phyloP scores from a whole-genome alignment of 208 protist species.

The Acanthamoeba castellanii region DNA sequence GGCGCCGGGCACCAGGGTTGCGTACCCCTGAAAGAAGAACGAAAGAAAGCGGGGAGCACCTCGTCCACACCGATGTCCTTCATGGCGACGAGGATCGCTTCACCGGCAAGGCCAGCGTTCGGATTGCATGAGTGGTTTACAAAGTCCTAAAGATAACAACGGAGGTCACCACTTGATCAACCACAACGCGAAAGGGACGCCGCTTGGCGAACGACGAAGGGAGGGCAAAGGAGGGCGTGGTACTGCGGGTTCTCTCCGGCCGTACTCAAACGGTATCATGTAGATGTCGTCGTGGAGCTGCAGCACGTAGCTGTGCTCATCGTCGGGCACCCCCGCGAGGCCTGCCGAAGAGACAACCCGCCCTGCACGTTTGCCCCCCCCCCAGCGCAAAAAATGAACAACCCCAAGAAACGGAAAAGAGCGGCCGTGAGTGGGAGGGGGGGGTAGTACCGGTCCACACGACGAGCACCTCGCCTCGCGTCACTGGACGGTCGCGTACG shows the following conservation, averaged over 20 bases:
- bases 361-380: background rate
- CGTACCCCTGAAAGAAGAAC: background rate
- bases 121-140: slow-evolving; percentile 67
- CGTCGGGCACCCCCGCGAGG: slow-evolving; percentile 29
- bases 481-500: background rate
- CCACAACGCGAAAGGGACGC: too few relatives aligned
- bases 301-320: slow-evolving; percentile 68
- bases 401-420: background rate
- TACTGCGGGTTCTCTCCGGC: slow-evolving; percentile 57
- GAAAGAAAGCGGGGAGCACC: background rate
- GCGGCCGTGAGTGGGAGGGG: background rate
- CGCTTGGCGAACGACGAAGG: too few relatives aligned
- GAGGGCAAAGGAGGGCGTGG: background rate
- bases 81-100: slow-evolving; percentile 66
- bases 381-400: background rate
- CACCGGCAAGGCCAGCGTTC: slow-evolving; percentile 41
- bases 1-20: background rate
- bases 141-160: slow-evolving; percentile 9
- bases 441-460: slow-evolving; percentile 53
- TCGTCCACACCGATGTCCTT: slow-evolving; percentile 23
- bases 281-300: slow-evolving; percentile 63
- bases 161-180: too few relatives aligned
- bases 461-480: slow-evolving; percentile 26
- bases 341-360: slow-evolving; percentile 24
- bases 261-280: slow-evolving; percentile 69